These are phyloP conservation scores for Streptanthus diversifolius DNA, from an alignment of 345 rosid genomes.

Conservation along the genomic window DNA sequence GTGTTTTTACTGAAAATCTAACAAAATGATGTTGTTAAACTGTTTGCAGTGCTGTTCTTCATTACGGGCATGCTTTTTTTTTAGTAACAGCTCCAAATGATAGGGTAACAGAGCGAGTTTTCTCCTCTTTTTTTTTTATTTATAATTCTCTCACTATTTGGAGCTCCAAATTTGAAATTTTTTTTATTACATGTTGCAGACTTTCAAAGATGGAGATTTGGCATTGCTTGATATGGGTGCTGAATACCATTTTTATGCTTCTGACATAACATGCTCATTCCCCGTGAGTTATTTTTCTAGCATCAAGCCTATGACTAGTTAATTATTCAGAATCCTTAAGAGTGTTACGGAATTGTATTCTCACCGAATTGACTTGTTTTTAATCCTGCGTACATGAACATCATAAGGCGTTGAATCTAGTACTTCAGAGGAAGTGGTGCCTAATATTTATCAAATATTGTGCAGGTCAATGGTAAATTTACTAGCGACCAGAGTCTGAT, in stretches of 20 bases:
- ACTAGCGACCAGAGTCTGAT: constrained; percentile 73
- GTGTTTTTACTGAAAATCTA: neutral
- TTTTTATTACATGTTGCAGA: constrained; percentile 44
- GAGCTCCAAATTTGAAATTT: neutral
- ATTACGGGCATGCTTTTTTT: constrained; percentile 96
- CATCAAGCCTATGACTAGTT: neutral
- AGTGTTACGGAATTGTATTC: neutral
- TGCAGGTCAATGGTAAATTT: constrained; percentile 92
- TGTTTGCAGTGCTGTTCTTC: constrained; percentile 76
- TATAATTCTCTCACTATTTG: neutral
- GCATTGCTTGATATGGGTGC: constrained; percentile 98
- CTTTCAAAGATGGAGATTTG: constrained; percentile 77
- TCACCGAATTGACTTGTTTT: neutral
- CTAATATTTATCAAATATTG: constrained; percentile 18
- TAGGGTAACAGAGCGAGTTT: constrained; percentile 44
- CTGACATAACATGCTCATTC: constrained; percentile 94
- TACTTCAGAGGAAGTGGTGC: neutral
- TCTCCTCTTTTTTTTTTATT: neutral
- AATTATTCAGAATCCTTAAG: neutral
- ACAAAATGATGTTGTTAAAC: neutral
- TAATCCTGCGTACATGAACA: neutral
- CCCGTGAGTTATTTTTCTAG: constrained; percentile 54
- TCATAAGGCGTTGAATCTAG: neutral
- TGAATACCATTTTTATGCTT: constrained; percentile 82
- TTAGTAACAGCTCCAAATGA: constrained; percentile 99